These are phyloP conservation scores for Fusarium pseudograminearum DNA, from an alignment of 2,329 filamentous ascomycete genomes.

Conservation along the genomic window DNA sequence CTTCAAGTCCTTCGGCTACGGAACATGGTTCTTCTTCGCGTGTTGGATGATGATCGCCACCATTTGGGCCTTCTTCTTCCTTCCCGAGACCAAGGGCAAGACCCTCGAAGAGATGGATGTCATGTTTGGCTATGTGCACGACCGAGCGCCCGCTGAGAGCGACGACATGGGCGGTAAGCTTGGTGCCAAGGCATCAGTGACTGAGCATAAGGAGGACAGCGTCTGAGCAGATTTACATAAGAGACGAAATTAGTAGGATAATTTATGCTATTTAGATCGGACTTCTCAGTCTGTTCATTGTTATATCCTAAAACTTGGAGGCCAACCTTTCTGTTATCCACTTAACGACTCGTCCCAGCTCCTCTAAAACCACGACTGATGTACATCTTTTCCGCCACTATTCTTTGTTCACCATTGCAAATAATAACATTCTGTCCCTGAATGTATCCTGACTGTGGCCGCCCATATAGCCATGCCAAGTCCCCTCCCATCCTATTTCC, in stretches of 20 bases:
- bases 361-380: neutral
- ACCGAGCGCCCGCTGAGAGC: conserved; percentile 27
- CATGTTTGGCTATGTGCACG: conserved; percentile 49
- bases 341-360: neutral
- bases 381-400: neutral
- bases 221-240: conserved; percentile 9
- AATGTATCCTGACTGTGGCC: neutral
- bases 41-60: conserved; percentile 62
- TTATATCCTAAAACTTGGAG: neutral
- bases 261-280: neutral
- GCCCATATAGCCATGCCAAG: neutral
- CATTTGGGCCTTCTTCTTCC: conserved; percentile 63
- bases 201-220: conserved; percentile 41
- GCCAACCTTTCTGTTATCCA: neutral
- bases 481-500: neutral
- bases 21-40: conserved; percentile 70
- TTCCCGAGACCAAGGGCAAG: conserved; percentile 67
- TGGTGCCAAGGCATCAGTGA: conserved; percentile 27
- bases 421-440: neutral
- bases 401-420: neutral
- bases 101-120: conserved; percentile 65
- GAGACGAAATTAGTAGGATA: neutral
- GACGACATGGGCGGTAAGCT: conserved; percentile 33
- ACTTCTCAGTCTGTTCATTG: neutral
- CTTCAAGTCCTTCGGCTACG: conserved; percentile 59